Conservation (phyloP, 805 yeast genomes). For the Ogataea naganishii region DNA sequence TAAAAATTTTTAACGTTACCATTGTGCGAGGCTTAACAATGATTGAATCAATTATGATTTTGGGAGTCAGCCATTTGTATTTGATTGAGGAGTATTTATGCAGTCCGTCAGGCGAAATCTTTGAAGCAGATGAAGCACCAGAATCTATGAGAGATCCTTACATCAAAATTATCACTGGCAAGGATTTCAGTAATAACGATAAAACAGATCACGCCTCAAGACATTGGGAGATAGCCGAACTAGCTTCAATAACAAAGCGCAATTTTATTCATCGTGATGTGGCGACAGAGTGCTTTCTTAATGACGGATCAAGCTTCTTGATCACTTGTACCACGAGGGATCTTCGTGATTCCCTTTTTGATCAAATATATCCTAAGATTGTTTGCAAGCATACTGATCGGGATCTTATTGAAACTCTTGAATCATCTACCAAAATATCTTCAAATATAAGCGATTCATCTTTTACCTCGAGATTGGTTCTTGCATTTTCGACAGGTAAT, state of each 20-base stretch:
- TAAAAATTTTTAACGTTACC: conserved; percentile 67
- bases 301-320: conserved; percentile 62
- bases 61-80: conserved; percentile 59
- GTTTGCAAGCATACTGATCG: conserved; percentile 42
- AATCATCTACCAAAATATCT: conserved; percentile 30
- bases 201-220: conserved; percentile 34
- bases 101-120: conserved; percentile 40
- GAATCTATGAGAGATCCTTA: conserved; percentile 55
- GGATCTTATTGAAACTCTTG: conserved; percentile 46
- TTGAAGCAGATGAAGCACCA: conserved; percentile 63
- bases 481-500: conserved; percentile 32
- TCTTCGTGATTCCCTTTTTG: conserved; percentile 49
- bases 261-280: conserved; percentile 73
- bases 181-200: conserved; percentile 21
- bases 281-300: conserved; percentile 70
- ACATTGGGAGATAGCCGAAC: conserved; percentile 50
- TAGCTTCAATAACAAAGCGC: conserved; percentile 62
- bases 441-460: conserved; percentile 8
- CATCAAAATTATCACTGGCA: conserved; percentile 52
- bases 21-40: conserved; percentile 71
- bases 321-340: conserved; percentile 50
- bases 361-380: conserved; percentile 38
- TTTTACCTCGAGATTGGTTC: conserved; percentile 34
- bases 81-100: conserved; percentile 64
- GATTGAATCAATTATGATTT: conserved; percentile 63